A percentile compares a stretch with the other conserved stretches of the same genome.
These are phyloP conservation scores for Colletotrichum sp. DNA, from an alignment of 2,329 filamentous ascomycete genomes.

Conservation along the genomic window DNA sequence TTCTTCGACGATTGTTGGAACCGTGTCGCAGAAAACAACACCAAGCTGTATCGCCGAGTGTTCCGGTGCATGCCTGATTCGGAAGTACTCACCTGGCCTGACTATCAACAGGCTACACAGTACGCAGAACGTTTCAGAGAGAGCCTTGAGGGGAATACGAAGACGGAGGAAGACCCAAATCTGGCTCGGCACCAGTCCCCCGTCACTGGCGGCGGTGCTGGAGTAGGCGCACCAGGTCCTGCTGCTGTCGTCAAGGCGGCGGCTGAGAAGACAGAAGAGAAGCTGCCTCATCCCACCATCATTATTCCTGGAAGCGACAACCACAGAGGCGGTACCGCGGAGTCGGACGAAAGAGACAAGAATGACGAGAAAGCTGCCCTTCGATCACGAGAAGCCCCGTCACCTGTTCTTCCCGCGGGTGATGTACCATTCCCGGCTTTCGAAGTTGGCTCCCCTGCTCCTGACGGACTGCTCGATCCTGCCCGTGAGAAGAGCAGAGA, in stretches of 20 bases:
- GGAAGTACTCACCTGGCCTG: slow-evolving; percentile 90
- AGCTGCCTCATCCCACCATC: slow-evolving; percentile 32
- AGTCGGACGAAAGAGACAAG: slow-evolving; percentile 28
- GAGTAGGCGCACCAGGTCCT: slow-evolving; percentile 48
- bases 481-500: slow-evolving; percentile 45
- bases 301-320: slow-evolving; percentile 34
- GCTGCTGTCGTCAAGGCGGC: slow-evolving; percentile 40
- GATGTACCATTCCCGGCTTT: slow-evolving; percentile 53
- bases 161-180: slow-evolving; percentile 55
- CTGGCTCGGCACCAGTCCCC: slow-evolving; percentile 34
- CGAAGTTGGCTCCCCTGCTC: slow-evolving; percentile 35
- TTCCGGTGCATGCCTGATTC: slow-evolving; percentile 98
- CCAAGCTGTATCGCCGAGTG: slow-evolving; percentile 88
- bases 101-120: slow-evolving; percentile 83
- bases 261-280: slow-evolving; percentile 38
- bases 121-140: slow-evolving; percentile 82
- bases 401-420: slow-evolving; percentile 47
- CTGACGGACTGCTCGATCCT: slow-evolving; percentile 34
- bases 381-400: slow-evolving; percentile 39
- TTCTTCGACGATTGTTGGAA: slow-evolving; percentile 93
- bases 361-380: slow-evolving; percentile 22
- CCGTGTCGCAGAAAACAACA: slow-evolving; percentile 89
- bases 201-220: slow-evolving; percentile 39
- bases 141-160: slow-evolving; percentile 62
- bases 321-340: slow-evolving; percentile 27